phyloP scores from a whole-genome alignment of 2,329 filamentous ascomycete species.

The Myriosclerotinia curreyana region DNA sequence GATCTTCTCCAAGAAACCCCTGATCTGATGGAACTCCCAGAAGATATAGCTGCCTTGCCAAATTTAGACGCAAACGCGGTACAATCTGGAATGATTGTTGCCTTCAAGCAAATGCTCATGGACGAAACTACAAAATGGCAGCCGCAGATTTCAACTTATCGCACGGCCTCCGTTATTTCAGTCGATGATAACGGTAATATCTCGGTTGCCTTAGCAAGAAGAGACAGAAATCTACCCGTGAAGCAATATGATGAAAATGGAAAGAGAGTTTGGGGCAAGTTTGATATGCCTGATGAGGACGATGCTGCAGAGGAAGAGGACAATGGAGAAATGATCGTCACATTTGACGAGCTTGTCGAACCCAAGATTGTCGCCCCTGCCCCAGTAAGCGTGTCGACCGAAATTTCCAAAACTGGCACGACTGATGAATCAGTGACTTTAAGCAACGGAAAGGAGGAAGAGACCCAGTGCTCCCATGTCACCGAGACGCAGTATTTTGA shows the following conservation, averaged over 20 bases:
- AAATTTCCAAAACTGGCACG: constrained; percentile 14
- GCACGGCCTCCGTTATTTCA: constrained; percentile 63
- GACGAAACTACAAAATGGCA: constrained; percentile 63
- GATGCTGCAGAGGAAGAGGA: constrained; percentile 54
- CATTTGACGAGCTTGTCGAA: constrained; percentile 63
- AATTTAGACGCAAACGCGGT: constrained; percentile 49
- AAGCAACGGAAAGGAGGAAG: constrained; percentile 16
- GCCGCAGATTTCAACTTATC: constrained; percentile 59
- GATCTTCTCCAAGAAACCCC: constrained; percentile 40
- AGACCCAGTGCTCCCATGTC: constrained; percentile 34
- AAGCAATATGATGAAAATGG: constrained; percentile 66
- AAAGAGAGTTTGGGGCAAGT: constrained; percentile 70
- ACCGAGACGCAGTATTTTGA: constrained; percentile 34
- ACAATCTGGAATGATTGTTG: constrained; percentile 60
- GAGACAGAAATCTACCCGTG: constrained; percentile 59
- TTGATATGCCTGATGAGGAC: constrained; percentile 68
- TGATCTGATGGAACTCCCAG: constrained; percentile 62
- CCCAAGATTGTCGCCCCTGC: constrained; percentile 59
- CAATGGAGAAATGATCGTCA: constrained; percentile 58
- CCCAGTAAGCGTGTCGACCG: constrained; percentile 32
- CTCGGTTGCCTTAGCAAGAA: constrained; percentile 62
- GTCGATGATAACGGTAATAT: constrained; percentile 53
- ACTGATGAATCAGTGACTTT: constrained; percentile 18
- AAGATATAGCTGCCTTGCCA: constrained; percentile 54
- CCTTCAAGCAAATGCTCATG: constrained; percentile 63